Conservation (phyloP, 768 basidiomycete genomes). For the Sarcodon sp. region DNA sequence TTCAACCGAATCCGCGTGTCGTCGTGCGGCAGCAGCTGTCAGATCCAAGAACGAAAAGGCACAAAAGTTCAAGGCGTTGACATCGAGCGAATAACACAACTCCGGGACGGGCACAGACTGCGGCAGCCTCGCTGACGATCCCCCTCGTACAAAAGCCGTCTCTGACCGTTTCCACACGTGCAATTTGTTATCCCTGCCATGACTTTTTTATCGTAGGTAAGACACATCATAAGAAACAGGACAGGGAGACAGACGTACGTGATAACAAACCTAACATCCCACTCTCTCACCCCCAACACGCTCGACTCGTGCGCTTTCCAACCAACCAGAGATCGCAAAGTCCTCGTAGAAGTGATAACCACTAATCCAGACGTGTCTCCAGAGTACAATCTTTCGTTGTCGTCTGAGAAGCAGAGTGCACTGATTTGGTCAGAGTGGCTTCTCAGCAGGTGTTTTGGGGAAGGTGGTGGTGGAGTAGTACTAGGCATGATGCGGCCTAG, state of each 20-base stretch:
- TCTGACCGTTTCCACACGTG: slow-evolving; percentile 52
- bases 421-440: slow-evolving; percentile 54
- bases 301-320: slow-evolving; percentile 78
- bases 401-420: slow-evolving; percentile 46
- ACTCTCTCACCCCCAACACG: slow-evolving; percentile 71
- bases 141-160: slow-evolving; percentile 35
- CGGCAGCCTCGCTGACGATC: slow-evolving; percentile 36
- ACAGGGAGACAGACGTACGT: slow-evolving; percentile 45
- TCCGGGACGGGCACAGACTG: slow-evolving; percentile 31
- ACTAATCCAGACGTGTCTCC: slow-evolving; percentile 76
- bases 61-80: slow-evolving; percentile 93
- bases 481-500: too few relatives aligned
- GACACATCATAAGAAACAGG: not conserved
- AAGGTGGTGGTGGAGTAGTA: slow-evolving; percentile 17
- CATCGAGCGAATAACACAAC: slow-evolving; percentile 61
- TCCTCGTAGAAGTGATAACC: slow-evolving; percentile 61
- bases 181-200: slow-evolving; percentile 78
- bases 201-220: slow-evolving; percentile 27
- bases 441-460: slow-evolving; percentile 67
- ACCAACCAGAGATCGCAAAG: slow-evolving; percentile 54
- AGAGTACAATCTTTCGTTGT: slow-evolving; percentile 77
- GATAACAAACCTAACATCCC: slow-evolving; percentile 39
- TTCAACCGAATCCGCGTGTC: not conserved
- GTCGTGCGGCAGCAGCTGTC: slow-evolving; percentile 8
- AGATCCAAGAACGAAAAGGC: slow-evolving; percentile 58